A percentile compares a stretch with the other conserved stretches of the same genome.
Conservation (phyloP, 148 eudicot genomes). For the Agrostemma githago region DNA sequence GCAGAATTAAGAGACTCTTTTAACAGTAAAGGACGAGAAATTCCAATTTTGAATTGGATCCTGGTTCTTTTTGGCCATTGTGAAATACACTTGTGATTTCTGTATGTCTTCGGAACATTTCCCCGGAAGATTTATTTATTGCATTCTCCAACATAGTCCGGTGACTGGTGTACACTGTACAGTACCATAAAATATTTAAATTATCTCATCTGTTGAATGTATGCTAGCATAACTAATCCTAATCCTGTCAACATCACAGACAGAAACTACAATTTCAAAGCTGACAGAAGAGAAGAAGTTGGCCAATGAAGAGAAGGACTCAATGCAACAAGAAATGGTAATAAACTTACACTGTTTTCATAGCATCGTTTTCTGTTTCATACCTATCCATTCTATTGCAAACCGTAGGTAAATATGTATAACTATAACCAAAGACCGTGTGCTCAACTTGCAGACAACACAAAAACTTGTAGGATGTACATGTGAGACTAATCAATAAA, state of each 20-base stretch:
- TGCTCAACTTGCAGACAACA: neutral
- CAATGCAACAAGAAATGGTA: conserved; percentile 68
- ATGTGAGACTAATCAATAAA: neutral
- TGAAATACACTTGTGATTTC: neutral
- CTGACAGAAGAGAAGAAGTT: conserved; percentile 61
- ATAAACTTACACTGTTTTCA: neutral
- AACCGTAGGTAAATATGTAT: neutral
- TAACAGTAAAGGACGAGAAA: neutral
- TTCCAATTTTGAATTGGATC: neutral
- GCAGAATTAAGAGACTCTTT: neutral
- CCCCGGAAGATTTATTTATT: neutral
- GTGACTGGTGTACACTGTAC: neutral
- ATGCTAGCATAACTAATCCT: neutral
- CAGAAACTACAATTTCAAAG: conserved; percentile 52
- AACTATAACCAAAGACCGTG: neutral
- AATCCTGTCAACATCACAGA: conserved; percentile 42
- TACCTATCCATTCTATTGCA: neutral
- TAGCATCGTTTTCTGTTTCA: neutral
- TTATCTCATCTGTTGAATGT: neutral
- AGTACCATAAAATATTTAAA: neutral
- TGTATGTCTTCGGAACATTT: neutral
- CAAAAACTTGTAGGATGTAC: neutral
- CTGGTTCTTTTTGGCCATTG: neutral
- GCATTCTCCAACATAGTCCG: neutral
- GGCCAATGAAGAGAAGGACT: conserved; percentile 47